A percentile compares a stretch with the other conserved stretches of the same genome.
These are phyloP conservation scores for Phytophthora sojae DNA, from an alignment of 352 stramenopile species.

Conservation along the genomic window DNA sequence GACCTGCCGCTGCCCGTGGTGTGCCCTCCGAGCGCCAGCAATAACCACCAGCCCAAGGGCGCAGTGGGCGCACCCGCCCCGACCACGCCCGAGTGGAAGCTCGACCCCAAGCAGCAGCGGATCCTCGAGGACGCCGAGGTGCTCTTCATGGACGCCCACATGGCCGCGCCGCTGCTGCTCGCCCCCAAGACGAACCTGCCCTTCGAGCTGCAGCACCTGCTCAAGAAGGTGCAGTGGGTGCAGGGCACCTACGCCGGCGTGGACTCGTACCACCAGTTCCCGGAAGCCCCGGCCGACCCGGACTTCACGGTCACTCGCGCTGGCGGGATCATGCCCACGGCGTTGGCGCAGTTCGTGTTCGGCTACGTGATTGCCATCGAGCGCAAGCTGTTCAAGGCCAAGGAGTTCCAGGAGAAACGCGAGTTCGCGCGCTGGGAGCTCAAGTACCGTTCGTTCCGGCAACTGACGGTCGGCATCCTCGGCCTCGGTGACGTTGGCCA, in stretches of 20 bases:
- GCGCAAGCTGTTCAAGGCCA: conserved; percentile 53
- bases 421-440: conserved; percentile 47
- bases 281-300: conserved; percentile 23
- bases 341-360: conserved; percentile 59
- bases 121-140: conserved; percentile 41
- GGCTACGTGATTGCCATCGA: conserved; percentile 54
- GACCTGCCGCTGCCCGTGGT: conserved; percentile 44
- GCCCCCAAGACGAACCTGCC: conserved; percentile 43
- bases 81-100: conserved; percentile 27
- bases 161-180: conserved; percentile 46
- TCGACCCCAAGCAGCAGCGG: conserved; percentile 31
- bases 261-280: conserved; percentile 51
- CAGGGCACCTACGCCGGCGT: conserved; percentile 65
- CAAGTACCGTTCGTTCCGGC: conserved; percentile 47
- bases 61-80: neutral
- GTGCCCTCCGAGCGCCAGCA: conserved; percentile 25
- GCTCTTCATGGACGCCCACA: conserved; percentile 44
- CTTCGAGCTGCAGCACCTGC: conserved; percentile 45
- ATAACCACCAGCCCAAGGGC: conserved; percentile 36
- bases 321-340: conserved; percentile 60
- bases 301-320: conserved; percentile 57
- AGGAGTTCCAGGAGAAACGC: conserved; percentile 38
- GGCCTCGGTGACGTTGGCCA: conserved; percentile 71
- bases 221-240: conserved; percentile 60
- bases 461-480: conserved; percentile 65